Evolutionary conservation across 805 yeast genomes (phyloP).

Genomic region (Lipomyces sp.): DNA sequence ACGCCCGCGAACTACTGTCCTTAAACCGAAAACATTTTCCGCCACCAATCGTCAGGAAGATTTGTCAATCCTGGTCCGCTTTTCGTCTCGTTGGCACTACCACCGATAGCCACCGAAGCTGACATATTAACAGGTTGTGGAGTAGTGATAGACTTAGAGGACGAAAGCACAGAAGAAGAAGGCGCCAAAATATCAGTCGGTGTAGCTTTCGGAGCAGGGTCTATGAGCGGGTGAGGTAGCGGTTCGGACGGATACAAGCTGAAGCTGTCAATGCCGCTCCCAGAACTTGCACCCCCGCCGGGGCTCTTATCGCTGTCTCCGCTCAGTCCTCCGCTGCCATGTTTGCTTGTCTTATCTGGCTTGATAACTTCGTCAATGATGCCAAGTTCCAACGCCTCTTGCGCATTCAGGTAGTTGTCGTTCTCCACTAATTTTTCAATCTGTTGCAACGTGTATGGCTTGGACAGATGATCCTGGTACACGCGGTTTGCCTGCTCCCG

Average conservation of each 20-base stretch:
- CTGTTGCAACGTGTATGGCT: constrained; percentile 17
- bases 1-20: too few relatives aligned
- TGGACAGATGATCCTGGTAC: constrained; percentile 35
- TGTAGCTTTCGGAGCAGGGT: not conserved
- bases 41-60: constrained; percentile 19
- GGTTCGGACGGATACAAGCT: not conserved
- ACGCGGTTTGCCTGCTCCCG: constrained; percentile 35
- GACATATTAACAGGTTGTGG: not conserved
- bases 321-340: not conserved
- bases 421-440: constrained; percentile 29
- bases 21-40: constrained; percentile 22
- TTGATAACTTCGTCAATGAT: constrained; percentile 37
- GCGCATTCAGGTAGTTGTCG: constrained; percentile 33
- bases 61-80: constrained; percentile 18
- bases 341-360: constrained; percentile 13
- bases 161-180: too few relatives aligned
- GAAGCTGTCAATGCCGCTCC: not conserved
- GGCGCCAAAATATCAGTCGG: not conserved
- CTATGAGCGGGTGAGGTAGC: not conserved
- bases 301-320: not conserved
- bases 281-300: too few relatives aligned
- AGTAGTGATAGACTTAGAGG: not conserved
- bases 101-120: not conserved
- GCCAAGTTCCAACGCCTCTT: constrained; percentile 38
- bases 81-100: too few relatives aligned